Conservation (phyloP, 2,329 filamentous ascomycete species). For the Pseudofabraea citricarpa region DNA sequence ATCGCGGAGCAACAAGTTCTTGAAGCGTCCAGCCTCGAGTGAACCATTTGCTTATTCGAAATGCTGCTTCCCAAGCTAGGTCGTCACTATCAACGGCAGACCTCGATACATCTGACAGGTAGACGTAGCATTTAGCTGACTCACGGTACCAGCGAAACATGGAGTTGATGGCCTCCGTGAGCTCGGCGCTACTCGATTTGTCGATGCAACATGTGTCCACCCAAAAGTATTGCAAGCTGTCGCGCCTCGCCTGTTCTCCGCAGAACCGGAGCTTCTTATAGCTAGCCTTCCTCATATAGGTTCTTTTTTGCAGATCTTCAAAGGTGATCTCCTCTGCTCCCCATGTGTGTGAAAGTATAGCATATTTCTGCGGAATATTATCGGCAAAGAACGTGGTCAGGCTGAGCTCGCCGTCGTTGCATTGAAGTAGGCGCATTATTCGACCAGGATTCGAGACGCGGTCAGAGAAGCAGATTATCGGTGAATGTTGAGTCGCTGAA, state of each 20-base stretch:
- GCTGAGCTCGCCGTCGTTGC: constrained; percentile 10
- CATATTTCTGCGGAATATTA: constrained; percentile 17
- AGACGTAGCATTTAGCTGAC: neutral
- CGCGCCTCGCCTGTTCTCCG: constrained; percentile 8
- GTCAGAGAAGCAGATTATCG: constrained; percentile 3
- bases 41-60: neutral
- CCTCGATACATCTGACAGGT: constrained; percentile 1
- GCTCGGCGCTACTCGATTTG: neutral
- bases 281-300: constrained; percentile 7
- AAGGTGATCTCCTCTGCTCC: constrained; percentile 12
- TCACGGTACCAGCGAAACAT: neutral
- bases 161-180: neutral
- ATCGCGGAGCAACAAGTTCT: constrained; percentile 2
- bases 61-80: neutral
- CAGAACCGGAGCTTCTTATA: constrained; percentile 12
- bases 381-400: constrained; percentile 11
- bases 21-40: neutral
- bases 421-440: constrained; percentile 15
- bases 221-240: constrained; percentile 4
- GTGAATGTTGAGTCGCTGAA: constrained; percentile 8
- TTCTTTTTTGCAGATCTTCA: constrained; percentile 5
- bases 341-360: constrained; percentile 21
- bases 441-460: constrained; percentile 7
- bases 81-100: neutral
- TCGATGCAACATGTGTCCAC: constrained; percentile 8